Percentiles rank a stretch among this genome's conserved stretches.
These are phyloP conservation scores for Choanephora cucurbitarum DNA, from an alignment of 371 early-diverging fungal genomes.

Conservation along the genomic window DNA sequence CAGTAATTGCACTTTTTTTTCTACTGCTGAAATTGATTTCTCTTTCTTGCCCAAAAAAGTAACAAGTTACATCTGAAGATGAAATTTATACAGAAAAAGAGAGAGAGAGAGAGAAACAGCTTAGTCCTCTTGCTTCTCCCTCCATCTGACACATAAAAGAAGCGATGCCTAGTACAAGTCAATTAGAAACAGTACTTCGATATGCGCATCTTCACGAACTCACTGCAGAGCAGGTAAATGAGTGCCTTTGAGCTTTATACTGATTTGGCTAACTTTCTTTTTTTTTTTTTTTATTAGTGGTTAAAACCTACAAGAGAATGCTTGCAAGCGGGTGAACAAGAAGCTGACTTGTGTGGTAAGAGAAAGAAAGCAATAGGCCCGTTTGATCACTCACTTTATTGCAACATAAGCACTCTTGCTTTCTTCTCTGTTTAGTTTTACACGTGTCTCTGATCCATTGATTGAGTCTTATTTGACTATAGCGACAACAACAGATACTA, in stretches of 20 bases:
- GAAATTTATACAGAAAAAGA: no score
- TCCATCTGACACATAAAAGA: no score
- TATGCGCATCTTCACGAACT: conserved; percentile 29
- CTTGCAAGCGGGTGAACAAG: conserved; percentile 20
- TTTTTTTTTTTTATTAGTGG: conserved; percentile 44
- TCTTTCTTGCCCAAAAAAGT: no score
- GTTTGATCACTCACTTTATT: neutral
- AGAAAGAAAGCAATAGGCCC: neutral
- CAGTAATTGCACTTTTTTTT: no score
- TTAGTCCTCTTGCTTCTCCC: no score
- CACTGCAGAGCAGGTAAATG: conserved; percentile 27
- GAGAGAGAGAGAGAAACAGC: no score
- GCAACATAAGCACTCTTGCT: conserved; percentile 43
- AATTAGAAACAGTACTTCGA: conserved; percentile 33
- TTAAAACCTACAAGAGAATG: conserved; percentile 41
- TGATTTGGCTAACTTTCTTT: no score
- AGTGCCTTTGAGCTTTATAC: neutral
- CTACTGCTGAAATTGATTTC: no score
- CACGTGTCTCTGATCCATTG: conserved; percentile 31
- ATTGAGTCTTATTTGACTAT: conserved; percentile 42
- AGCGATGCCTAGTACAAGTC: neutral
- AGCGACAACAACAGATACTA: conserved; percentile 20
- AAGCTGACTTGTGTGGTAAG: conserved; percentile 36
- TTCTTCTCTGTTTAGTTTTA: conserved; percentile 35
- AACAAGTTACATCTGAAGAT: no score